Percentiles rank a stretch among this genome's conserved stretches.
These are phyloP conservation scores for Leccinum holopus DNA, from an alignment of 1,284 basidiomycete species.

Conservation along the genomic window DNA sequence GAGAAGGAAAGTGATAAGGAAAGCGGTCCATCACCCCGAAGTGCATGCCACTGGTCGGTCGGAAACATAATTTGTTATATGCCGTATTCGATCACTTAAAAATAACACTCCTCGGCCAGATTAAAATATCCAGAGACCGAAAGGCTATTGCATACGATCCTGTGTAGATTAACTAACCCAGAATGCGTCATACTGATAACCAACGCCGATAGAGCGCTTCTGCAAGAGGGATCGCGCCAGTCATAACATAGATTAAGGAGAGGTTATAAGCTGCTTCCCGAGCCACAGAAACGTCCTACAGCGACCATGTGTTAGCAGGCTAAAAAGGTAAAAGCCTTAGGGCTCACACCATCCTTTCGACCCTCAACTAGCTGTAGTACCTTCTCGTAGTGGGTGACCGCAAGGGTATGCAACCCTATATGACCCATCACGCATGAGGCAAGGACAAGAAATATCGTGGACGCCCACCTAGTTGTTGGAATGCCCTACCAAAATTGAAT, in stretches of 20 bases:
- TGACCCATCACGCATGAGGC: slow-evolving; percentile 1
- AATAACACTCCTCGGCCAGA: not conserved
- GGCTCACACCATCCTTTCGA: slow-evolving; percentile 21
- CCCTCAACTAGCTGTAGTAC: slow-evolving; percentile 63
- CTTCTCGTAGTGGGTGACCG: slow-evolving; percentile 79
- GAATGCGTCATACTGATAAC: slow-evolving; percentile 53
- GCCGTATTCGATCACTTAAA: slow-evolving; percentile 12
- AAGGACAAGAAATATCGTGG: not conserved
- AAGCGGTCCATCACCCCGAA: not conserved
- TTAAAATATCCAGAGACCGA: slow-evolving; percentile 6
- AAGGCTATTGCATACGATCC: slow-evolving; percentile 1
- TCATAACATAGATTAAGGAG: slow-evolving; percentile 75
- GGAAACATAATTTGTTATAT: slow-evolving; percentile 11
- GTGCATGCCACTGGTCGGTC: slow-evolving; percentile 9
- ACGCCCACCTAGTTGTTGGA: slow-evolving; percentile 82
- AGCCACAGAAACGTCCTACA: slow-evolving; percentile 31
- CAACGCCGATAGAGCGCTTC: slow-evolving; percentile 64
- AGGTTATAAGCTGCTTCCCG: slow-evolving; percentile 88
- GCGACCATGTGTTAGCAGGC: not conserved
- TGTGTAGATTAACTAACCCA: not conserved
- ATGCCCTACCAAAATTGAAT: slow-evolving; percentile 88
- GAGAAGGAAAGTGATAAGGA: not conserved
- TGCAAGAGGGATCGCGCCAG: slow-evolving; percentile 69
- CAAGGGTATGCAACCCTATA: slow-evolving; percentile 75
- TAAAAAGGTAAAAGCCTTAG: not conserved